Conservation (phyloP, 805 yeast species). For the Wickerhamiella parazyma region DNA sequence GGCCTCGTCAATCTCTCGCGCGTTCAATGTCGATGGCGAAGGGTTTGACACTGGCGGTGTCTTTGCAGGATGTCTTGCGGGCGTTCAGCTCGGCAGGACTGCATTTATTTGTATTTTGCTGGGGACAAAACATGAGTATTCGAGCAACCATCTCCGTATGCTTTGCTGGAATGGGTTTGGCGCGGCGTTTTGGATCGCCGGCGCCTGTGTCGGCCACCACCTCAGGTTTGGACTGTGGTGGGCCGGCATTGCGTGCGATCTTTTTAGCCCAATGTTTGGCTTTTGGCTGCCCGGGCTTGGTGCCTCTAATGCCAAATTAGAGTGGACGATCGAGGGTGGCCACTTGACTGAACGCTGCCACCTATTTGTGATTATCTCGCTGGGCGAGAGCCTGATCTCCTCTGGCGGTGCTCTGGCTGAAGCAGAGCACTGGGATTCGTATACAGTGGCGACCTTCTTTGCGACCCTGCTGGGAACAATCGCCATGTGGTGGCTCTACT, state of each 20-base stretch:
- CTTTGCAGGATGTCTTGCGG: neutral
- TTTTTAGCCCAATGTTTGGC: neutral
- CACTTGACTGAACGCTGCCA: conserved; percentile 4
- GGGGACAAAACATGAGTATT: neutral
- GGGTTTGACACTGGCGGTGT: neutral
- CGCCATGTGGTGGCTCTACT: conserved; percentile 5
- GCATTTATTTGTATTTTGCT: neutral
- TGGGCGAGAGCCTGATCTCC: conserved; percentile 4
- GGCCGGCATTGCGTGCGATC: neutral
- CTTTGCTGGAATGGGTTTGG: neutral
- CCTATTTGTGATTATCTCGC: conserved; percentile 1
- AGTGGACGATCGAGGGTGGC: conserved; percentile 1
- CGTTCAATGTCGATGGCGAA: neutral
- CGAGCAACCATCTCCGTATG: neutral
- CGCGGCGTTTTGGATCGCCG: conserved; percentile 1
- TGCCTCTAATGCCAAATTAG: neutral
- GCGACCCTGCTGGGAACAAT: neutral
- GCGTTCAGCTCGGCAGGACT: neutral
- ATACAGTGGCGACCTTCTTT: neutral
- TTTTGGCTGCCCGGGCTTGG: neutral
- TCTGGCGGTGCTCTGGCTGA: neutral
- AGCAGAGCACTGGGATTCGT: neutral
- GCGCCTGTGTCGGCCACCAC: conserved; percentile 4
- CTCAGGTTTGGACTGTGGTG: conserved; percentile 1
- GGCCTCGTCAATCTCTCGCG: neutral